Evolutionary conservation across 2,329 filamentous ascomycete species (phyloP).

Genomic region (Chrysoporthe puriensis): DNA sequence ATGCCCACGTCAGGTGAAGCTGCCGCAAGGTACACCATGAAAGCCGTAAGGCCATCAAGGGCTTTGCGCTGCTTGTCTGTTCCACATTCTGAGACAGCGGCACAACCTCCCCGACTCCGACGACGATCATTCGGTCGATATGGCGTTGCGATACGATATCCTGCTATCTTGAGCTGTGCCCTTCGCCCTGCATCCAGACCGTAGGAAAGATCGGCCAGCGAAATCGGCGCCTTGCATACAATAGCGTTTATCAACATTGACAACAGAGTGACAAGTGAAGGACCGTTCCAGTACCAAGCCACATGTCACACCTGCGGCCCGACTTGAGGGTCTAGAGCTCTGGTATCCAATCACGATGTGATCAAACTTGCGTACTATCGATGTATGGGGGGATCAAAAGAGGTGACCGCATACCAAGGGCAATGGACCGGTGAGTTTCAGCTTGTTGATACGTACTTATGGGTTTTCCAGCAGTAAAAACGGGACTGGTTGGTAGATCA

Average conservation of each 20-base stretch:
- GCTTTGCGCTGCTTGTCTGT: background rate
- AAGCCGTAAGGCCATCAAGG: background rate
- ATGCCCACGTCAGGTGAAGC: background rate
- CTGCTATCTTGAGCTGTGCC: background rate
- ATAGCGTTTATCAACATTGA: background rate
- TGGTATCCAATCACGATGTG: background rate
- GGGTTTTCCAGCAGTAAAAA: background rate
- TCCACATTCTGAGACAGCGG: conserved; percentile 9
- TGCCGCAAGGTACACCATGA: background rate
- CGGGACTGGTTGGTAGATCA: background rate
- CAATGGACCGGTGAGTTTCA: background rate
- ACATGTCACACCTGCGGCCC: conserved; percentile 2
- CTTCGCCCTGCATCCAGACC: conserved; percentile 1
- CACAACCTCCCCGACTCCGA: background rate
- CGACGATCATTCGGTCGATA: background rate
- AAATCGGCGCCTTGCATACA: background rate
- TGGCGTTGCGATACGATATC: background rate
- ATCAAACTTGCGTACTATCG: background rate
- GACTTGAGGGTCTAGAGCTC: background rate
- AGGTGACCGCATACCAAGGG: conserved; percentile 7
- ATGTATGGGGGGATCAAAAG: background rate
- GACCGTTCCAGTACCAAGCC: background rate
- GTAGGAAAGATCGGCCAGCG: background rate
- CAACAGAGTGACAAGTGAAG: background rate
- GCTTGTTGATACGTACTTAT: background rate